These are phyloP conservation scores for Daldinia vernicosa DNA, from an alignment of 495 filamentous ascomycete genomes.

Conservation along the genomic window DNA sequence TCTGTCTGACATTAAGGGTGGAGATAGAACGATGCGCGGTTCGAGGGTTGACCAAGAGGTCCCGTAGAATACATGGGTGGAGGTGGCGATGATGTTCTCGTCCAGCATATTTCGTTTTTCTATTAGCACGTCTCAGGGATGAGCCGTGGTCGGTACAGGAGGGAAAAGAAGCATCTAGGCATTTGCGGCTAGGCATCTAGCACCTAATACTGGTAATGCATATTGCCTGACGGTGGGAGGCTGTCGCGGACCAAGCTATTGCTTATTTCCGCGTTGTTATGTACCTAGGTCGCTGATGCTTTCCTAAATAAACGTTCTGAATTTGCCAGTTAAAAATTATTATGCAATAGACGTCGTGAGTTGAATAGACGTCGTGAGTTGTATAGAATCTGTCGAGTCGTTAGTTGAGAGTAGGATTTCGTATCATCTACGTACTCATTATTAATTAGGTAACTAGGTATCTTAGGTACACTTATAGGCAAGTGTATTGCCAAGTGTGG, in stretches of 20 bases:
- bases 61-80: conserved; percentile 35
- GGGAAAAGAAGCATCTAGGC: conserved; percentile 46
- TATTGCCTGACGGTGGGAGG: conserved; percentile 35
- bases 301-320: conserved; percentile 46
- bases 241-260: conserved; percentile 40
- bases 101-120: conserved; percentile 38
- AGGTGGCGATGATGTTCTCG: conserved; percentile 32
- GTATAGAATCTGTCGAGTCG: background rate
- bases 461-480: too few species aligned
- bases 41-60: conserved; percentile 32
- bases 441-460: background rate
- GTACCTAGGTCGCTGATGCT: conserved; percentile 45
- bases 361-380: background rate
- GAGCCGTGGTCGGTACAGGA: conserved; percentile 33
- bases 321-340: conserved; percentile 4
- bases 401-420: background rate
- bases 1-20: conserved; percentile 6
- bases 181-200: conserved; percentile 45
- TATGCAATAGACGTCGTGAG: background rate
- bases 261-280: conserved; percentile 40
- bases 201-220: conserved; percentile 46
- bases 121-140: conserved; percentile 28
- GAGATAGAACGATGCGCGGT: conserved; percentile 21
- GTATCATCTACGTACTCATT: background rate
- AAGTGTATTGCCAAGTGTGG: background rate